A percentile compares a stretch with the other conserved stretches of the same genome.
Conservation (phyloP, 192 early-diverging fungal genomes). For the Chytriomyces hyalinus region DNA sequence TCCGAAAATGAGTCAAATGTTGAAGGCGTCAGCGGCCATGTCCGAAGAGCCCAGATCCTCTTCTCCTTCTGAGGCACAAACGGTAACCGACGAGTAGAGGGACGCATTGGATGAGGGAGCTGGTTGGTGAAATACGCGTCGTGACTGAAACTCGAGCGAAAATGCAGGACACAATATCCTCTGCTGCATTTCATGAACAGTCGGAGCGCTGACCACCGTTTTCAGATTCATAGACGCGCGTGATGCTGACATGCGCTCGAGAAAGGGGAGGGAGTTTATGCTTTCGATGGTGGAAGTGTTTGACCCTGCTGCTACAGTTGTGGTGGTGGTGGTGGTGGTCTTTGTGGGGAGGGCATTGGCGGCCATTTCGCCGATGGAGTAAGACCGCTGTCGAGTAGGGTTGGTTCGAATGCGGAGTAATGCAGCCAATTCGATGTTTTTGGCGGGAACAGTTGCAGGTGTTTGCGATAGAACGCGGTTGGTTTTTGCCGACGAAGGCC, state of each 20-base stretch:
- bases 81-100: no score
- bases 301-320: background rate
- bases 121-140: background rate
- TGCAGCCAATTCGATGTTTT: background rate
- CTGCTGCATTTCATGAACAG: constrained; percentile 8
- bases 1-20: no score
- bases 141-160: constrained; percentile 13
- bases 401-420: background rate
- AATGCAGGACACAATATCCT: constrained; percentile 15
- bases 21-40: no score
- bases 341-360: background rate
- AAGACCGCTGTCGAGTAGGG: background rate
- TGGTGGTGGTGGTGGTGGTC: background rate
- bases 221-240: background rate
- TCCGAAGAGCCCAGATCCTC: no score
- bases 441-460: background rate
- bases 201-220: background rate
- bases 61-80: no score
- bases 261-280: background rate
- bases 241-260: background rate
- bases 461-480: background rate
- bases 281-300: background rate
- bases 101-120: no score
- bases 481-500: background rate
- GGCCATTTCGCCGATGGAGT: background rate